Percentiles rank a stretch among this genome's conserved stretches.
Conservation (phyloP, 2,329 filamentous ascomycete species). For the Aspergillus tanneri region DNA sequence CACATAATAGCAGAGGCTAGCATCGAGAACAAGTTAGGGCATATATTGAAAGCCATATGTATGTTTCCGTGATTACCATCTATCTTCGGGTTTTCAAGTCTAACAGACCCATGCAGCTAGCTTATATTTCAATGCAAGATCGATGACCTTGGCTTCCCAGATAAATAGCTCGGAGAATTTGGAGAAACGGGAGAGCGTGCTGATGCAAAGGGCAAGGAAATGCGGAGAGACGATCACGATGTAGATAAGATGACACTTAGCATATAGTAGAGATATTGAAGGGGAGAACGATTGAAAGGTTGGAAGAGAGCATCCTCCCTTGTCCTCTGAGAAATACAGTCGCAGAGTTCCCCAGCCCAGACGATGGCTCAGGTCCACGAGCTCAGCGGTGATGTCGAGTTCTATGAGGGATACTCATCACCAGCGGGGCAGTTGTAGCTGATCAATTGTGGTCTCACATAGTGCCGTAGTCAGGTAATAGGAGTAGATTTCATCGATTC, state of each 20-base stretch:
- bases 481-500: conserved; percentile 10
- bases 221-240: neutral
- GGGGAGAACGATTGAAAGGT: neutral
- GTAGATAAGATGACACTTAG: neutral
- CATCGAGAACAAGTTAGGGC: no score
- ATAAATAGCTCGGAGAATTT: neutral
- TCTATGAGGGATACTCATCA: conserved; percentile 30
- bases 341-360: no score
- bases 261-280: no score
- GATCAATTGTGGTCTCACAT: conserved; percentile 34
- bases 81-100: neutral
- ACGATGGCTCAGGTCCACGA: conserved; percentile 44
- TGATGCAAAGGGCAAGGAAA: neutral
- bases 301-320: neutral
- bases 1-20: no score
- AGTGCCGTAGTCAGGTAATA: conserved; percentile 27
- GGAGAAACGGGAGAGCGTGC: neutral
- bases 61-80: neutral
- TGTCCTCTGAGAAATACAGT: no score
- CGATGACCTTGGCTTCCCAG: no score
- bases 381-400: conserved; percentile 43
- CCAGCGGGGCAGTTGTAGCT: conserved; percentile 27
- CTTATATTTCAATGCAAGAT: no score
- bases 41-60: no score
- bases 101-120: neutral